Base-by-base conservation (phyloP, 768 basidiomycete species). In the Stropharia rugosoannulata region DNA sequence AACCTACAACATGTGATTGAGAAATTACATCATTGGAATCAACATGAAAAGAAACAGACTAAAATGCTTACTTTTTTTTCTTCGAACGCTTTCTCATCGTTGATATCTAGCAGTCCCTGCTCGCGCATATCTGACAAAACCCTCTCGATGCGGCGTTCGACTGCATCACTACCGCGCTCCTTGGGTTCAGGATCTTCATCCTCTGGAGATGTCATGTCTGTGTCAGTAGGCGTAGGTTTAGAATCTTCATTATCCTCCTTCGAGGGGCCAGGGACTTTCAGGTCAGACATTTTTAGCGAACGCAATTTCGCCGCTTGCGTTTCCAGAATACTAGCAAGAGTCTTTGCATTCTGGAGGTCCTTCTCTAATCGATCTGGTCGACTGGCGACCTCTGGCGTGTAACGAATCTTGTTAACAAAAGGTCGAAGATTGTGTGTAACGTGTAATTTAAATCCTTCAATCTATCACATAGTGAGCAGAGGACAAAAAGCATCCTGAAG, bases 361-460 rank as follows among this genome's bases (percentile, higher is more conserved):
- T 87, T 91, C 57, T 79, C 80, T 62, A 98, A 75, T 47, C 95
- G 81, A 19, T 90, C 89, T 15, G 91, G 87, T 53, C 82, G 81
- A 68, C 86, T 90, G 18, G 93, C 86, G 18, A 89, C 81, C 64
- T 93, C 86, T 19, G 95, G 93, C 4, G 95, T 83, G 63, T 84
- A 85, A 45, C 93, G 87, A 55, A 92, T 74, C 60, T 87, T 80
- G 64, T 88, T 89, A 54, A 85, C 80, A 72, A 90, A 90, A 29
- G 92, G 88, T 59, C 83, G 86, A 46, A 81, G 76, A 65, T 85
- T 90, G 68, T 91, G 92, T 35, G 89, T 84, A 63, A 95, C 89
- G 70, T 96, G 94, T 49, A 97, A 77, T 66, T 93, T 95, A 79
- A 98, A 97, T 54, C 89, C 91, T 68, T 95, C 93, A 66, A 98